Evolutionary conservation across 768 basidiomycete species (phyloP), one percentile per base, ranked within the genome.

Genomic region (Lanmaoa rubissima): DNA sequence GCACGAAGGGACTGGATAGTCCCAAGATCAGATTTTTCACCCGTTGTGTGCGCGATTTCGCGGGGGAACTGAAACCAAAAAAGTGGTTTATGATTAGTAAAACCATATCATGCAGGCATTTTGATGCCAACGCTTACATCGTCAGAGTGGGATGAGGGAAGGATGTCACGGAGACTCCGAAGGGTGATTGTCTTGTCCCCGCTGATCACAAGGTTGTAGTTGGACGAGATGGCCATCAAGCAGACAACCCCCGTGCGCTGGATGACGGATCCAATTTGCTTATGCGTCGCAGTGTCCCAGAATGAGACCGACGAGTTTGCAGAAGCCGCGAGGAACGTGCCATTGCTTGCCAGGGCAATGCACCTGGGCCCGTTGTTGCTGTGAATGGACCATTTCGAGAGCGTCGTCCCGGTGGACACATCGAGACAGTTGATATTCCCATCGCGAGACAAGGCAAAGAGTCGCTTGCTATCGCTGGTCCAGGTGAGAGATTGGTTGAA

Each of bases 241-340:
- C 5, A 17, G 16, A 55, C 9, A 1, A 7, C 0, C 11, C 4
- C 13, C 1, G 34, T 9, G 13, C 60, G 49, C 24, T 34, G 14
- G 9, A 61, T 24, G 12, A n/a, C 0, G 10, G 53, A 8, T 19
- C 58, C 58, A 1, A 60, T 48, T 44, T 34, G 19, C 13, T 54
- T 46, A 24, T 10, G 42, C 5, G 58, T 61, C 2, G 35, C 24
- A 11, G 36, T 41, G 10, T 61, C 58, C 60, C 58, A 60, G 32
- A 61, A 55, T 0, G 58, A 52, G 26, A 61, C 47, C 0, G 49
- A 51, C 4, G 48, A 35, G 1, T 26, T 21, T 7, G 14, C 35
- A 2, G 40, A 51, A 7, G 39, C 48, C 17, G 49, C 58, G 24
- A 61, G 17, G 16, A 60, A 54, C 4, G n/a, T 26, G 6, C 53